phyloP scores from a whole-genome alignment of 495 filamentous ascomycete genomes.

The Neurospora sp. region DNA sequence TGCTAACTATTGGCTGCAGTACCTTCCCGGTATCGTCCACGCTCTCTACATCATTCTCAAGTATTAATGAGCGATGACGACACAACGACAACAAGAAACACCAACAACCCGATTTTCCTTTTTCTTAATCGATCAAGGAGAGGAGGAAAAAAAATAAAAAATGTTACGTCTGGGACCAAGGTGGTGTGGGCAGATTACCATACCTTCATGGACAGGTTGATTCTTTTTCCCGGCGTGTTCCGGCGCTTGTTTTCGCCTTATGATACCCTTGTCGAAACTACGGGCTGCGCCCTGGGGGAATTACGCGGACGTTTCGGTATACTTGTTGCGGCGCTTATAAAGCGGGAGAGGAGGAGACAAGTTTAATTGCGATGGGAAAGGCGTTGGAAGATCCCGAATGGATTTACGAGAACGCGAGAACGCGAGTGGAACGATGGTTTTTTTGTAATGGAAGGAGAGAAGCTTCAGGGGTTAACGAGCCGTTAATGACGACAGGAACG shows the following conservation, averaged over 20 bases:
- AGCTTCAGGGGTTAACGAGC: background rate
- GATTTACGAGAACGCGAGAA: background rate
- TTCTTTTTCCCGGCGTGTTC: background rate
- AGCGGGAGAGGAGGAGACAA: background rate
- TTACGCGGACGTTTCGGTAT: background rate
- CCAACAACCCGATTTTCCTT: background rate
- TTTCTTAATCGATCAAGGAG: background rate
- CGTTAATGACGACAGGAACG: background rate
- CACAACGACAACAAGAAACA: background rate
- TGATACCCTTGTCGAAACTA: background rate
- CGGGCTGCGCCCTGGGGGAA: background rate
- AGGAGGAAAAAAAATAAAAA: background rate
- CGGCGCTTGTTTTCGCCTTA: background rate
- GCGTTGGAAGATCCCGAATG: background rate
- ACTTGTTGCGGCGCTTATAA: background rate
- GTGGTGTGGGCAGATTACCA: background rate
- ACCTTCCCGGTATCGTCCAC: constrained; percentile 55
- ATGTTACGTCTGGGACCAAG: background rate
- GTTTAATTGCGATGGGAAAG: background rate
- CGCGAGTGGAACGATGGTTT: background rate
- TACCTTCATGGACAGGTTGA: background rate
- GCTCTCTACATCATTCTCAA: constrained; percentile 47
- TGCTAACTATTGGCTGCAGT: constrained; percentile 7
- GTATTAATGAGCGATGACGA: constrained; percentile 21
- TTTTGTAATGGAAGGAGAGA: background rate